Conservation (phyloP, 1,284 basidiomycete genomes). For the Sporisorium exsertum region DNA sequence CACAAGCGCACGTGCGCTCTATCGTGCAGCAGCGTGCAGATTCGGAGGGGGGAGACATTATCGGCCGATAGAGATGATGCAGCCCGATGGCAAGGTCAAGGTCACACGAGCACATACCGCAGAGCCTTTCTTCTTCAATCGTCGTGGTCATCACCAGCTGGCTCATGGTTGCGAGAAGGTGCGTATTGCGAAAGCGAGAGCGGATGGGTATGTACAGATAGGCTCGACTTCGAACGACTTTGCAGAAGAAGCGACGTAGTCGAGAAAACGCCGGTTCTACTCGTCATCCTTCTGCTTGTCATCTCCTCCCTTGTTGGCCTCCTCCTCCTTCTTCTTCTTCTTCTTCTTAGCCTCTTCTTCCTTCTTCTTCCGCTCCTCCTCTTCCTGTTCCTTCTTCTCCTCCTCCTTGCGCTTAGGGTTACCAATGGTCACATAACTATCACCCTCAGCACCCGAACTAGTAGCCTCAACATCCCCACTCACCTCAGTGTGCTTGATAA, state of each 20-base stretch:
- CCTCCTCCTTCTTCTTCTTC: slow-evolving; percentile 52
- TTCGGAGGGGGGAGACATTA: not conserved
- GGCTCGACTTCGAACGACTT: too few relatives aligned
- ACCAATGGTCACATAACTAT: slow-evolving; percentile 54
- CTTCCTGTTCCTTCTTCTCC: slow-evolving; percentile 45
- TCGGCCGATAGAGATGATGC: slow-evolving; percentile 26
- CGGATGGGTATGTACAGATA: slow-evolving; percentile 1
- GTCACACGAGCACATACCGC: slow-evolving; percentile 22
- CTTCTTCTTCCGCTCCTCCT: slow-evolving; percentile 45
- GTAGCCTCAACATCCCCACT: slow-evolving; percentile 57
- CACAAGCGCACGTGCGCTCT: slow-evolving; percentile 39
- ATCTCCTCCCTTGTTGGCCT: slow-evolving; percentile 39
- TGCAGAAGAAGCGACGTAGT: not conserved
- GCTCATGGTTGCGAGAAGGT: not conserved
- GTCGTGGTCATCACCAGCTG: not conserved
- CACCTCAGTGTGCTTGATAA: slow-evolving; percentile 49
- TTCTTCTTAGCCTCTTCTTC: slow-evolving; percentile 51
- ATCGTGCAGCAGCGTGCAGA: slow-evolving; percentile 30
- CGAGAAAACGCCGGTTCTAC: not conserved
- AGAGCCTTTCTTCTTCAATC: not conserved
- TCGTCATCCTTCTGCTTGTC: slow-evolving; percentile 20
- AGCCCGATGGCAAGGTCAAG: not conserved
- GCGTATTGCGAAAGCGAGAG: not conserved
- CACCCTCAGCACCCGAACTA: slow-evolving; percentile 46
- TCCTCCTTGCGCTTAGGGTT: slow-evolving; percentile 58